Percentiles rank a stretch among this genome's conserved stretches.
These are phyloP conservation scores for Hepatocystis sp. DNA, from an alignment of 169 alveolate species.

Conservation along the genomic window DNA sequence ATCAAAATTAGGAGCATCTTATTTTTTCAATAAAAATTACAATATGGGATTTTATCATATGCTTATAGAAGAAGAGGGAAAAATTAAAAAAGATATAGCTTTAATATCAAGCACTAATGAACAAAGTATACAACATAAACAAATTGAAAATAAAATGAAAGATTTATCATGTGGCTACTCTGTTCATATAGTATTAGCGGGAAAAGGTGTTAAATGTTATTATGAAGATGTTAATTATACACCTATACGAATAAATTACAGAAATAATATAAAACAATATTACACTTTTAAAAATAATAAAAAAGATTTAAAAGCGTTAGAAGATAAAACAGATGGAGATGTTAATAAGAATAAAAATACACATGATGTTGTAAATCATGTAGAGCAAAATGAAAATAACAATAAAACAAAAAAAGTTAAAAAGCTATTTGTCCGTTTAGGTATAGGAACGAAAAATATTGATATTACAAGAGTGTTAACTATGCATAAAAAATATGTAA, in stretches of 20 bases:
- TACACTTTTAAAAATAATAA: constrained; percentile 21
- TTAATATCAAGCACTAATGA: constrained; percentile 81
- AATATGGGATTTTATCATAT: constrained; percentile 75
- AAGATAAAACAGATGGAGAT: constrained; percentile 4
- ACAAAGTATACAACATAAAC: constrained; percentile 75
- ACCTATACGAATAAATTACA: constrained; percentile 26
- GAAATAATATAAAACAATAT: constrained; percentile 59
- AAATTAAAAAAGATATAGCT: constrained; percentile 79
- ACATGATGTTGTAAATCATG: background rate
- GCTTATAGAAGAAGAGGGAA: constrained; percentile 72
- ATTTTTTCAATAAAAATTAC: constrained; percentile 80
- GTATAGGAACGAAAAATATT: constrained; percentile 89
- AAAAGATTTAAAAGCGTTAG: constrained; percentile 25
- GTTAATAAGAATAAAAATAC: background rate
- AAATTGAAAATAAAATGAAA: constrained; percentile 80
- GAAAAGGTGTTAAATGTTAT: constrained; percentile 91
- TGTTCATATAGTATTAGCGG: constrained; percentile 88
- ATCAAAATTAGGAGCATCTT: constrained; percentile 79
- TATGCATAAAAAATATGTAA: constrained; percentile 83
- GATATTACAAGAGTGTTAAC: constrained; percentile 87
- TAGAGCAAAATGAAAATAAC: constrained; percentile 4
- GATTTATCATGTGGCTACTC: constrained; percentile 89
- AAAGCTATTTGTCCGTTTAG: constrained; percentile 87
- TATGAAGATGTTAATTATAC: constrained; percentile 79
- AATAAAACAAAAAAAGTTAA: constrained; percentile 83